These are phyloP conservation scores for Gardenia jasminoides DNA, from an alignment of 257 asterid genomes.

Conservation along the genomic window DNA sequence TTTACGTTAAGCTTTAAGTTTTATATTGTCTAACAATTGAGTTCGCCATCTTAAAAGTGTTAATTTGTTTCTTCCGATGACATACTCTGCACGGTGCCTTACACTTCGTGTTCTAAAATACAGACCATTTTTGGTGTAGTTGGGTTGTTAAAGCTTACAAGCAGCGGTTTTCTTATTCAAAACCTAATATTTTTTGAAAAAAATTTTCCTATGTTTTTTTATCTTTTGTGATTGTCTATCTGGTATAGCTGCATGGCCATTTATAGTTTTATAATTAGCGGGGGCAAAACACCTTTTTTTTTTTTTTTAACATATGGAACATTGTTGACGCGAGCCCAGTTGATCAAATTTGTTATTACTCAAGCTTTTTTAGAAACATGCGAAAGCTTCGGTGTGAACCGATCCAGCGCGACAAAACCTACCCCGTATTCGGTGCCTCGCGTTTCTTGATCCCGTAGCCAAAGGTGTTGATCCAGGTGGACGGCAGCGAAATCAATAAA, in stretches of 20 bases:
- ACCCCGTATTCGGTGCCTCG: too few relatives aligned
- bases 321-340: too few relatives aligned
- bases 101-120: constrained; percentile 58
- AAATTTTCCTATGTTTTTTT: neutral
- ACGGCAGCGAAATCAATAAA: too few relatives aligned
- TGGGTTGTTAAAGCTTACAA: constrained; percentile 83
- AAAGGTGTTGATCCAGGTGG: too few relatives aligned
- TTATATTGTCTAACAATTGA: neutral
- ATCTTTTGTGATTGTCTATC: neutral
- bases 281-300: neutral
- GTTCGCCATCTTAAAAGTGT: neutral
- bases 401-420: too few relatives aligned
- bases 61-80: constrained; percentile 42
- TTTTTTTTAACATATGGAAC: neutral
- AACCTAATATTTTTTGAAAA: neutral
- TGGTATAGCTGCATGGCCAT: neutral
- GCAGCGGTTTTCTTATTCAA: constrained; percentile 44
- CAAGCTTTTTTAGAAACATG: too few relatives aligned
- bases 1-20: neutral
- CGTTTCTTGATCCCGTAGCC: too few relatives aligned
- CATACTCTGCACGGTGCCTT: constrained; percentile 46
- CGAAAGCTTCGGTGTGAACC: too few relatives aligned
- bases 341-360: too few relatives aligned
- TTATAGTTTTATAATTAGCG: neutral
- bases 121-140: constrained; percentile 73